Conservation (phyloP, 805 yeast species). For the Candida coquimbonensis region DNA sequence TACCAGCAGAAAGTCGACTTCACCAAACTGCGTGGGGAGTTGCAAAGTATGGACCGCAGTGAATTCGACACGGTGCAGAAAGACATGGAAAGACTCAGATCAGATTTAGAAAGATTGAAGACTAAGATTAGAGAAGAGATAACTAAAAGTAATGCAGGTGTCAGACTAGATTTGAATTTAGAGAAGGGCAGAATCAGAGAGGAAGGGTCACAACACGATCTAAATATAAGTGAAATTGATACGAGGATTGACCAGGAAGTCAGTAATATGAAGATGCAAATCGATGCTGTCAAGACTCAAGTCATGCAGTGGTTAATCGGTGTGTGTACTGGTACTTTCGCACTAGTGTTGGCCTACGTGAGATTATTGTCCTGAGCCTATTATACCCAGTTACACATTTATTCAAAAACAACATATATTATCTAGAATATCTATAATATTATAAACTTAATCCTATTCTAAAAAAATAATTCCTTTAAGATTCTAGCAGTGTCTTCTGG, state of each 20-base stretch:
- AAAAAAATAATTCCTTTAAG: slow-evolving; percentile 70
- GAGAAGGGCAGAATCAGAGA: slow-evolving; percentile 96
- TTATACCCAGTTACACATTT: no score
- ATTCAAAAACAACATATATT: no score
- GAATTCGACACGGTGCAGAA: slow-evolving; percentile 77
- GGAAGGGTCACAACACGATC: slow-evolving; percentile 86
- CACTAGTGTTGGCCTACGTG: slow-evolving; percentile 85
- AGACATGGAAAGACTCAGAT: slow-evolving; percentile 79
- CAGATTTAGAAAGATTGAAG: slow-evolving; percentile 80
- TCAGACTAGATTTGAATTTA: slow-evolving; percentile 80
- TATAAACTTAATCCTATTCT: background rate
- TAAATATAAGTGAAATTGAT: slow-evolving; percentile 90
- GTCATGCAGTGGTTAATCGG: slow-evolving; percentile 98
- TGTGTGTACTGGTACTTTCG: slow-evolving; percentile 97
- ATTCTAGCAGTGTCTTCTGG: slow-evolving; percentile 87
- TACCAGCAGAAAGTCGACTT: slow-evolving; percentile 96
- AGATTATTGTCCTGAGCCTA: slow-evolving; percentile 55
- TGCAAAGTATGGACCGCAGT: slow-evolving; percentile 78
- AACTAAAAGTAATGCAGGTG: slow-evolving; percentile 83
- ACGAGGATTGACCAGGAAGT: slow-evolving; percentile 94
- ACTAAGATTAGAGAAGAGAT: slow-evolving; percentile 86
- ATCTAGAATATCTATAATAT: no score
- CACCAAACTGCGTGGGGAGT: slow-evolving; percentile 87
- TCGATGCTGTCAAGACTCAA: slow-evolving; percentile 91
- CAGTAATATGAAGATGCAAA: slow-evolving; percentile 90